Conservation (phyloP, 108 stramenopile species). For the Nitzschia palea region DNA sequence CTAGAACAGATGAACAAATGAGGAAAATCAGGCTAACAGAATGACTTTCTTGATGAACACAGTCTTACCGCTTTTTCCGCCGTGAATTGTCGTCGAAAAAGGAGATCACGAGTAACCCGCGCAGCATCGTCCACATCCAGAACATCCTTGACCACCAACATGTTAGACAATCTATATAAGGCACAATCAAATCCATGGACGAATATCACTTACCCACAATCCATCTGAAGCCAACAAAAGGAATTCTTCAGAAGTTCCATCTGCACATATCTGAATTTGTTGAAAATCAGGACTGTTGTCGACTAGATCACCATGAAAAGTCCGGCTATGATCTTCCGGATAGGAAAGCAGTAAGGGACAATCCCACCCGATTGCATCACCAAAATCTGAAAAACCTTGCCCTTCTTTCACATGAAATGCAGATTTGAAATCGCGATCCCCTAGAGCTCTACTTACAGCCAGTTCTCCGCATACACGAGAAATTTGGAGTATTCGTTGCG, state of each 20-base stretch:
- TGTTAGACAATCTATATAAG: neutral
- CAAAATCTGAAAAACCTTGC: neutral
- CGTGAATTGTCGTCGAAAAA: constrained; percentile 61
- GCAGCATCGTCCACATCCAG: constrained; percentile 71
- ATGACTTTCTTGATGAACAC: neutral
- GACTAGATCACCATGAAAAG: constrained; percentile 77
- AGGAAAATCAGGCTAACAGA: neutral
- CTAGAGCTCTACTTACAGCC: constrained; percentile 80
- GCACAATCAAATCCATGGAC: neutral
- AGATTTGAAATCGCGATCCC: constrained; percentile 84
- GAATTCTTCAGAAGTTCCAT: constrained; percentile 61
- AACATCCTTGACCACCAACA: constrained; percentile 44
- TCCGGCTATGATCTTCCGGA: constrained; percentile 60
- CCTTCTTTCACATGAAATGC: constrained; percentile 43
- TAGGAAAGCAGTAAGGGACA: constrained; percentile 64
- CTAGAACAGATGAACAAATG: constrained; percentile 1
- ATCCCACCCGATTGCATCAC: constrained; percentile 38
- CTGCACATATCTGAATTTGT: constrained; percentile 44
- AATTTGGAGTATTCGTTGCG: constrained; percentile 67
- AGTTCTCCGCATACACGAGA: constrained; percentile 83
- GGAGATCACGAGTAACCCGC: constrained; percentile 67
- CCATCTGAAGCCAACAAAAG: constrained; percentile 82
- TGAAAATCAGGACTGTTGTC: constrained; percentile 63
- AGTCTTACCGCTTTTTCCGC: constrained; percentile 61
- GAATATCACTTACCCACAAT: constrained; percentile 44